phyloP scores from a whole-genome alignment of 345 rosid genomes.

The Brassica juncea region DNA sequence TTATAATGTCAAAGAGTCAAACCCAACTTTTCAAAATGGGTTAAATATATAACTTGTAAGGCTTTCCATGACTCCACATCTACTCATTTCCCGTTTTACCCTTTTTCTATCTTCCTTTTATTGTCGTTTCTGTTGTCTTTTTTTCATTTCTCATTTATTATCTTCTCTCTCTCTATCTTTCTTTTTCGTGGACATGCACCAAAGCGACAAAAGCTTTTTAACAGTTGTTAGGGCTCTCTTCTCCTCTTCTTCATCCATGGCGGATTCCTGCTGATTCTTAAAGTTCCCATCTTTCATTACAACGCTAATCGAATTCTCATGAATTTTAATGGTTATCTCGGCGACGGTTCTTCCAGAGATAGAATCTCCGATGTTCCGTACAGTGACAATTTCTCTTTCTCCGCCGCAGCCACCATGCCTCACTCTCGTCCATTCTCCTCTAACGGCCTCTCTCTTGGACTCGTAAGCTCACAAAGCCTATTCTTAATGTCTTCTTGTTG shows the following conservation, averaged over 20 bases:
- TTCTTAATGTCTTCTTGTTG: background rate
- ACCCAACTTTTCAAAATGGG: constrained; percentile 33
- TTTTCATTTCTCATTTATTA: background rate
- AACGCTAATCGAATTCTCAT: background rate
- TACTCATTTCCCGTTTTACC: constrained; percentile 38
- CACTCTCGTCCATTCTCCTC: constrained; percentile 8
- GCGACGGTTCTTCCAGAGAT: constrained; percentile 20
- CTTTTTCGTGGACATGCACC: constrained; percentile 23
- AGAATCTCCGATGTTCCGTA: constrained; percentile 40
- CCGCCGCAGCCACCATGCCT: constrained; percentile 18
- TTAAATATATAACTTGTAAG: background rate
- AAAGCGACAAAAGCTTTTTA: constrained; percentile 38
- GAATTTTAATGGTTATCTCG: constrained; percentile 47
- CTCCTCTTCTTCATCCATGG: constrained; percentile 40
- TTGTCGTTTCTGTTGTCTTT: constrained; percentile 18
- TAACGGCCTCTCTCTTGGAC: constrained; percentile 49
- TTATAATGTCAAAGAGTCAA: constrained; percentile 35
- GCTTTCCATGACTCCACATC: constrained; percentile 59
- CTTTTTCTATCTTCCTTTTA: background rate
- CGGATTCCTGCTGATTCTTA: constrained; percentile 13
- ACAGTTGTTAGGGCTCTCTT: constrained; percentile 40
- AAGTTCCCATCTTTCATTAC: background rate
- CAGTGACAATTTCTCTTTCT: constrained; percentile 30
- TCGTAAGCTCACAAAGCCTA: constrained; percentile 35
- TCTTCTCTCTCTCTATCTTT: constrained; percentile 14